phyloP scores from a whole-genome alignment of 2,329 filamentous ascomycete genomes.

The Trichoderma koningiopsis region DNA sequence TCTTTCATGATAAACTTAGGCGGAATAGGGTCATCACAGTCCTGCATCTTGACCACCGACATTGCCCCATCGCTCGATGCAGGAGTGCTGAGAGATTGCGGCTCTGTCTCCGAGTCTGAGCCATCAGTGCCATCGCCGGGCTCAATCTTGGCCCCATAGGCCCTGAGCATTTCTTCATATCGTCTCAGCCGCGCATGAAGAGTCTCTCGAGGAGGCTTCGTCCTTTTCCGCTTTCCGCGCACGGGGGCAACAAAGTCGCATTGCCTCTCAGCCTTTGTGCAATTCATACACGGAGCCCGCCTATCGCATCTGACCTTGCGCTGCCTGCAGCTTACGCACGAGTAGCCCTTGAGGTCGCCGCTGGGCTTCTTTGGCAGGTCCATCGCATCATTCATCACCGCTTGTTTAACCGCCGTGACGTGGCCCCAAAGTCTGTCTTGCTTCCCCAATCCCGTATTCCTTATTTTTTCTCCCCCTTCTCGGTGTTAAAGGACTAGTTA shows the following conservation, averaged over 20 bases:
- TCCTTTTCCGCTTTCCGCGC: conserved; percentile 7
- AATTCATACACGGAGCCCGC: neutral
- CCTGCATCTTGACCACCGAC: neutral
- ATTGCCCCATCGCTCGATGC: neutral
- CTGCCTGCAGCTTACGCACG: conserved; percentile 12
- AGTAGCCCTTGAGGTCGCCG: neutral
- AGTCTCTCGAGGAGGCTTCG: conserved; percentile 8
- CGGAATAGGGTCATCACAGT: neutral
- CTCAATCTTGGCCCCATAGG: conserved; percentile 10
- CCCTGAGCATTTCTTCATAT: conserved; percentile 14
- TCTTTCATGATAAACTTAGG: conserved; percentile 16
- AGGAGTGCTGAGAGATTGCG: neutral
- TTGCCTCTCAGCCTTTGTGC: neutral
- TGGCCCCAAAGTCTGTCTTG: neutral
- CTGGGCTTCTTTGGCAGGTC: neutral
- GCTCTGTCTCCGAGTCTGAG: neutral
- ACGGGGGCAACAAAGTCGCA: conserved; percentile 3
- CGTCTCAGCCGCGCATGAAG: conserved; percentile 12
- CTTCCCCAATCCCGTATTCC: neutral
- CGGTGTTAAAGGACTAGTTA: neutral
- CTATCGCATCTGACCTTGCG: conserved; percentile 15
- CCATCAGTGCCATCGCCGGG: neutral
- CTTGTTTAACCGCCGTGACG: neutral
- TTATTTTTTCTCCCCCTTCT: neutral
- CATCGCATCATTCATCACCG: neutral